Evolutionary conservation across 1,284 basidiomycete genomes (phyloP).

Genomic region (Fistulina hepatica): DNA sequence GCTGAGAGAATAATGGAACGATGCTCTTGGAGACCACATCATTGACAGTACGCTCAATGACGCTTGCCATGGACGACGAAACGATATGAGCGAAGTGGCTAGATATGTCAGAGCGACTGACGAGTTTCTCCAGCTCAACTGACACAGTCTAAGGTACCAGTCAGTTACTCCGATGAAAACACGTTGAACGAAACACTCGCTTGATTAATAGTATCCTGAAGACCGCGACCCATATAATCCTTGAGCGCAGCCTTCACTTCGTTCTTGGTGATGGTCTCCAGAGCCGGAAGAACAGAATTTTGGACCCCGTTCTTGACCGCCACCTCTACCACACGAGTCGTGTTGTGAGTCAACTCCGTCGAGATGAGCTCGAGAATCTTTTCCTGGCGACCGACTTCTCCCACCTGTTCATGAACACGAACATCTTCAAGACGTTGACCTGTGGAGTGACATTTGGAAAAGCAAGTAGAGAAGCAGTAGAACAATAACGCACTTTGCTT

Average conservation of each 20-base stretch:
- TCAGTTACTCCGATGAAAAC: constrained; percentile 7
- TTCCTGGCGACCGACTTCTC: constrained; percentile 73
- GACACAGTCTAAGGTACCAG: constrained; percentile 48
- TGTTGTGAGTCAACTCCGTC: constrained; percentile 73
- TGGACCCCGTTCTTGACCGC: constrained; percentile 75
- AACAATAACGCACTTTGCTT: constrained; percentile 54
- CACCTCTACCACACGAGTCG: constrained; percentile 73
- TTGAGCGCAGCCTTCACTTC: constrained; percentile 68
- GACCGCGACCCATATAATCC: constrained; percentile 60
- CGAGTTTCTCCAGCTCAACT: constrained; percentile 61
- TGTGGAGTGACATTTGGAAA: constrained; percentile 21
- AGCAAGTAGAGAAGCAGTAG: constrained; percentile 3
- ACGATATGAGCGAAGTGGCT: constrained; percentile 64
- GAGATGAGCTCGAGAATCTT: constrained; percentile 79
- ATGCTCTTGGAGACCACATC: constrained; percentile 63
- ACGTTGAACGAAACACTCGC: constrained; percentile 31
- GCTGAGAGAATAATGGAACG: constrained; percentile 61
- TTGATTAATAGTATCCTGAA: constrained; percentile 62
- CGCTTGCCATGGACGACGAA: constrained; percentile 52
- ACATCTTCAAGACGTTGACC: constrained; percentile 74
- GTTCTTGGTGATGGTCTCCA: constrained; percentile 66
- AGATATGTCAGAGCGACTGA: constrained; percentile 65
- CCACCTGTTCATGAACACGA: constrained; percentile 60
- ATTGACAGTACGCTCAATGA: constrained; percentile 72
- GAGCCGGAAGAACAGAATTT: constrained; percentile 65